These are phyloP conservation scores for Carpinus fangiana DNA, from an alignment of 306 rosid genomes.

Conservation along the genomic window DNA sequence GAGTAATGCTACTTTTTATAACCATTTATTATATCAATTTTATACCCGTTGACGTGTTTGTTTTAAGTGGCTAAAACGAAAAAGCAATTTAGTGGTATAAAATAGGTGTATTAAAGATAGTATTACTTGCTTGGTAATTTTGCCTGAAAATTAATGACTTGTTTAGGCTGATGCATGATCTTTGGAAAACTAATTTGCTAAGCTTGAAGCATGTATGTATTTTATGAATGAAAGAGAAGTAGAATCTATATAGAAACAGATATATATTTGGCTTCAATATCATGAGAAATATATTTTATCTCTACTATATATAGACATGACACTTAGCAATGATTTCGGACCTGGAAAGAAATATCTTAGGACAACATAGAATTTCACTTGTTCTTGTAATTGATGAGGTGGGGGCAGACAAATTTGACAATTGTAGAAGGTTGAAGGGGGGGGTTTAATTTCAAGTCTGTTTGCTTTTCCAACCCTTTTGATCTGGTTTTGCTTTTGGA, in stretches of 20 bases:
- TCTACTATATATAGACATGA: neutral
- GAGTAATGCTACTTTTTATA: no score
- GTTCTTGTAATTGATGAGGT: constrained; percentile 7
- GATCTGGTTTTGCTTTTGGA: constrained; percentile 26
- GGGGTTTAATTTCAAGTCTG: neutral
- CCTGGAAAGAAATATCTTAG: neutral
- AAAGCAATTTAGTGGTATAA: no score
- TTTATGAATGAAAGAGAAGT: no score
- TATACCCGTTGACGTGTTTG: no score
- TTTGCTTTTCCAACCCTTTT: constrained; percentile 8
- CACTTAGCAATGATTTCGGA: constrained; percentile 6
- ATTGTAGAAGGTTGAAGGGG: neutral
- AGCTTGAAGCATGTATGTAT: neutral
- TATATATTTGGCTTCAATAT: neutral
- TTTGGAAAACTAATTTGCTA: neutral
- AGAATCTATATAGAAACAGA: neutral
- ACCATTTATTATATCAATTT: no score
- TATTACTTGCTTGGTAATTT: neutral
- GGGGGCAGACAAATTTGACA: constrained; percentile 12
- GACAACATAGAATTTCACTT: constrained; percentile 9
- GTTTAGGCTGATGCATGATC: neutral
- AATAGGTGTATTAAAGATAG: no score
- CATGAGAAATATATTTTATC: neutral
- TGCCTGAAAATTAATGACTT: neutral
- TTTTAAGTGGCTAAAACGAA: no score